Conservation (phyloP, 768 basidiomycete genomes). For the Leccinum ochraceum region DNA sequence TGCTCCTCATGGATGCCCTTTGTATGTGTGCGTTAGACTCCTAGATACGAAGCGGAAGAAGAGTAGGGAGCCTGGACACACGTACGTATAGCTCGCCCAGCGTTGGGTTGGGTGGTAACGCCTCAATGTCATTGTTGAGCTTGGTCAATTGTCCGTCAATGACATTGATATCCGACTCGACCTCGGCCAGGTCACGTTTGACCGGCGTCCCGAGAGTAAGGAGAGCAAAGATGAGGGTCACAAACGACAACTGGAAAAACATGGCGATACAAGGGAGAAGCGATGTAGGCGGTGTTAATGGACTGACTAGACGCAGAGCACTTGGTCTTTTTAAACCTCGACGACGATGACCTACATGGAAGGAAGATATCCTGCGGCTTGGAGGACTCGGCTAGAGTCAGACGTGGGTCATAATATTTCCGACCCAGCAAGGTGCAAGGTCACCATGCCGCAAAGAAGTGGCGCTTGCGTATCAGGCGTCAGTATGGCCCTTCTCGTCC, state of each 20-base stretch:
- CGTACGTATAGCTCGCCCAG: accelerated
- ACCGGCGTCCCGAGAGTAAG: constrained; percentile 12
- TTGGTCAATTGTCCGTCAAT: too few species aligned
- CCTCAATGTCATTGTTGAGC: not conserved
- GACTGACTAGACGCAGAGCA: not conserved
- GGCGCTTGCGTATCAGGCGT: not conserved
- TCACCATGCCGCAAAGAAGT: not conserved
- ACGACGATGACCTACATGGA: not conserved
- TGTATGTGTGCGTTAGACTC: not conserved
- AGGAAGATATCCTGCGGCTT: not conserved
- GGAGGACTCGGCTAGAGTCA: not conserved
- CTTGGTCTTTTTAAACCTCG: constrained; percentile 5
- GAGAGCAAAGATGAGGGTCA: constrained; percentile 12
- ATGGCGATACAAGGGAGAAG: constrained; percentile 1
- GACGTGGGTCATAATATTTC: not conserved
- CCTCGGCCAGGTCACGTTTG: constrained; percentile 3
- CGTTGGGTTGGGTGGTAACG: not conserved
- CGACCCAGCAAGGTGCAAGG: not conserved
- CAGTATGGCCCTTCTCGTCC: not conserved
- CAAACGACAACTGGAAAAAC: constrained; percentile 13
- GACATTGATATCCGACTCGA: not conserved
- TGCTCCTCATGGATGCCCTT: not conserved
- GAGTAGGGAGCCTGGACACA: not conserved
- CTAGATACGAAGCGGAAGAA: not conserved
- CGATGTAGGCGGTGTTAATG: not conserved